Base-by-base conservation (phyloP, 2,329 filamentous ascomycete genomes). In the Alternaria metachromatica region DNA sequence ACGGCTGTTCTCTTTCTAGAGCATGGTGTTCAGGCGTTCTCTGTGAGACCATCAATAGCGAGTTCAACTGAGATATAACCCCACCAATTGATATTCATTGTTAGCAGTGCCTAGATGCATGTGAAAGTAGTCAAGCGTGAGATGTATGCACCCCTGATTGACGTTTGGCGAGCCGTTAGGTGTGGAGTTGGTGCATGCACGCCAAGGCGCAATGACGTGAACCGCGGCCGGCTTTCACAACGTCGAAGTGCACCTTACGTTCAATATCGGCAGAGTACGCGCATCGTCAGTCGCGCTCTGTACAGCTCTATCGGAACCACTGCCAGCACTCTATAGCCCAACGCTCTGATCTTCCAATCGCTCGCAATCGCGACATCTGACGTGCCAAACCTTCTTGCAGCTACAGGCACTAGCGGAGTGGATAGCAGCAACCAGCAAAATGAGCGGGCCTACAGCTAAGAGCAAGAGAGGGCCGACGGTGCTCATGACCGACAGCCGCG, bases 401-500 rank as follows among this genome's bases (percentile, higher is more conserved):
- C 55, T 58, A 51, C 65, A 41, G 59, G 54, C 53, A 56, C 61
- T 63, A 63, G 49, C 45, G 28, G 53, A 57, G 56, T 63, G 58
- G 57, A 62, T 57, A 50, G 57, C 59, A 54, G 55, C 50, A 51
- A 51, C 41, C 43, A 62, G 60, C 67, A 72, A 65, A 44, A 79
- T 79, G 76, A 76, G 72, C 64, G 74, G 69, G 56, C 70, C 73
- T 23, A 78, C 76, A 45, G 70, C 74, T 7, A 80, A 80, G 67
- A 78, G 71, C 70, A 80, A 80, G 67, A 69, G 78, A 62, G 77
- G 78, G 50, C 78, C 78, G n/a, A 78, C 77, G 46, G 76, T 79
- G 66, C 68, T 79, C 49, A 87, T 89, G 69, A 88, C 86, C 48
- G 87, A 89, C 70, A 79, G 87, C 57, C 83, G 87, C 62, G 86